A percentile compares a stretch with the other conserved stretches of the same genome.
These are phyloP conservation scores for Pyrenochaeta sp. DNA, from an alignment of 2,329 filamentous ascomycete genomes.

Conservation along the genomic window DNA sequence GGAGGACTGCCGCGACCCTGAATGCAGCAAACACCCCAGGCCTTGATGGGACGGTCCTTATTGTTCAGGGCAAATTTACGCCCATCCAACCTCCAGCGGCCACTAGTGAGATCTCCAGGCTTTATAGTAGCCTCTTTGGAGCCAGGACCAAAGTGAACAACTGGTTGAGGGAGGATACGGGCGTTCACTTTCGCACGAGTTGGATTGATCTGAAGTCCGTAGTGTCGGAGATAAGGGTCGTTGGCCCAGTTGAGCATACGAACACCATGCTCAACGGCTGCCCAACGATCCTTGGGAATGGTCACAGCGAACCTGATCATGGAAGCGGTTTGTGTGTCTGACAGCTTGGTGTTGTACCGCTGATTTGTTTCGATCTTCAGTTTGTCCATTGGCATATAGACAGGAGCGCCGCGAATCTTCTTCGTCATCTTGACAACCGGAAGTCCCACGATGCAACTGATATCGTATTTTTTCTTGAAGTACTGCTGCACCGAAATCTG, in stretches of 20 bases:
- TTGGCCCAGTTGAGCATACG: constrained; percentile 70
- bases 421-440: constrained; percentile 68
- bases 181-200: constrained; percentile 72
- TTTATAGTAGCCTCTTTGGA: constrained; percentile 35
- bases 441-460: constrained; percentile 58
- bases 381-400: constrained; percentile 66
- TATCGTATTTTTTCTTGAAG: constrained; percentile 62
- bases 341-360: constrained; percentile 66
- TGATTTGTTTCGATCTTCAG: constrained; percentile 63
- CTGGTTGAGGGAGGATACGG: constrained; percentile 74
- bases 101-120: constrained; percentile 60
- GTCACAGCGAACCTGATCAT: constrained; percentile 98
- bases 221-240: constrained; percentile 76
- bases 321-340: constrained; percentile 71
- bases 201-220: constrained; percentile 74
- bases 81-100: constrained; percentile 83
- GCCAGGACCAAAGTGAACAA: constrained; percentile 68
- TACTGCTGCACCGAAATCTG: constrained; percentile 65
- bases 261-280: constrained; percentile 74
- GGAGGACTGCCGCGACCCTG: constrained; percentile 60
- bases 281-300: constrained; percentile 72
- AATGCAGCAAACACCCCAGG: constrained; percentile 79
- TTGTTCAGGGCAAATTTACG: constrained; percentile 80
- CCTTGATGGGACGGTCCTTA: constrained; percentile 62
- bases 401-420: constrained; percentile 49